Evolutionary conservation across 768 basidiomycete species (phyloP).

Genomic region (Cystobasidium onofrii): DNA sequence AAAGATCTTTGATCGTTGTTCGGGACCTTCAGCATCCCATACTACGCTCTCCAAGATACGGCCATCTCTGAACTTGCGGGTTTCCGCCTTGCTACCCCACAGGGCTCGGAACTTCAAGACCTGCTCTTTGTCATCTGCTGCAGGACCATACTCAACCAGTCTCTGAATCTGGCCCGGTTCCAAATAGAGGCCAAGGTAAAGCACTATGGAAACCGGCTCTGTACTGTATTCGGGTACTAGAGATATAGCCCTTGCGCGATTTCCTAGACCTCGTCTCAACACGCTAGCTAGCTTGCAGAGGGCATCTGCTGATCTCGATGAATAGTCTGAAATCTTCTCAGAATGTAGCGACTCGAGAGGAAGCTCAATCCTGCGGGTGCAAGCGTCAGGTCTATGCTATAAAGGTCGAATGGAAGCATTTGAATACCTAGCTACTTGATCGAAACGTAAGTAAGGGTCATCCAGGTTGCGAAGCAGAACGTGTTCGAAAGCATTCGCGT

Average conservation of each 20-base stretch:
- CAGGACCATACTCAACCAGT: slow-evolving; percentile 85
- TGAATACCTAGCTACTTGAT: slow-evolving; percentile 26
- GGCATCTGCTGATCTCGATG: slow-evolving; percentile 35
- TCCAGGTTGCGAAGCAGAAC: slow-evolving; percentile 31
- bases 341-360: slow-evolving; percentile 2
- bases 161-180: slow-evolving; percentile 65
- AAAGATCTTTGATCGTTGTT: slow-evolving; percentile 62
- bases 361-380: background rate
- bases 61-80: slow-evolving; percentile 92
- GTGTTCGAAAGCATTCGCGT: slow-evolving; percentile 35
- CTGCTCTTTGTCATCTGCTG: slow-evolving; percentile 56
- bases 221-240: slow-evolving; percentile 11
- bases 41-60: slow-evolving; percentile 88
- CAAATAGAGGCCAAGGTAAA: slow-evolving; percentile 69
- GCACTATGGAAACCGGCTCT: slow-evolving; percentile 6
- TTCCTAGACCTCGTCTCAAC: slow-evolving; percentile 60
- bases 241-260: slow-evolving; percentile 60
- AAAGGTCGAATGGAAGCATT: background rate
- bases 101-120: slow-evolving; percentile 62
- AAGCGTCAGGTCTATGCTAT: background rate
- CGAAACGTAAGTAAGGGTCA: slow-evolving; percentile 9
- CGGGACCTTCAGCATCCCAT: slow-evolving; percentile 70
- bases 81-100: slow-evolving; percentile 87
- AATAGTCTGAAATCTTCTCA: slow-evolving; percentile 32
- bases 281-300: slow-evolving; percentile 41